Base-by-base conservation (phyloP, 73 alveolate genomes). In the Chromera velia region DNA sequence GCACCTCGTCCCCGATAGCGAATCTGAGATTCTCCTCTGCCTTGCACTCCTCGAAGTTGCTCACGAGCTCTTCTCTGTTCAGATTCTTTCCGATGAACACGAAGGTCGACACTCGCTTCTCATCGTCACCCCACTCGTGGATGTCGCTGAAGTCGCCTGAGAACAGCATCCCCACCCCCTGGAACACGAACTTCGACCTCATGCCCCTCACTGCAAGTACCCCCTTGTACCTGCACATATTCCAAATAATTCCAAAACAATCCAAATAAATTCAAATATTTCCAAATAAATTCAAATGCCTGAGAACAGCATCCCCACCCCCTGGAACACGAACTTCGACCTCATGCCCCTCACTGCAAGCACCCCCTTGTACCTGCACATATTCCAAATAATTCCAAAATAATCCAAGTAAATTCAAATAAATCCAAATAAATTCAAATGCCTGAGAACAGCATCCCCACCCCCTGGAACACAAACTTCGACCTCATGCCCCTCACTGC, bases 401-500 rank as follows among this genome's bases (percentile, higher is more conserved):
- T n/a, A n/a, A n/a, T n/a, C n/a, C n/a, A n/a, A n/a, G n/a, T n/a
- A n/a, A n/a, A n/a, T 49, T 26, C 69, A 49, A 26, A 24, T n/a
- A n/a, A n/a, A n/a, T n/a, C n/a, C n/a, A n/a, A n/a, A n/a, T n/a
- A n/a, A n/a, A n/a, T n/a, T n/a, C n/a, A n/a, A n/a, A n/a, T n/a
- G n/a, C n/a, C n/a, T n/a, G n/a, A n/a, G 48, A 80, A 80, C 49
- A 80, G 80, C 86, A 80, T 80, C 74, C 69, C 81, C 31, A 80
- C 81, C 29, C 86, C 86, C 74, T 80, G 86, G 74, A 80, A 80
- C 64, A 80, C 81, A 40, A 27, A 80, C 47, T 80, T 80, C 47
- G 28, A 48, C 31, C 46, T 66, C 66, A 27, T 40, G 31, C 86
- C 86, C 69, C 47, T 62, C 68, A 80, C 86, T 9, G 79, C 81